phyloP scores from a whole-genome alignment of 768 basidiomycete species.

The Boletus reticuloceps region DNA sequence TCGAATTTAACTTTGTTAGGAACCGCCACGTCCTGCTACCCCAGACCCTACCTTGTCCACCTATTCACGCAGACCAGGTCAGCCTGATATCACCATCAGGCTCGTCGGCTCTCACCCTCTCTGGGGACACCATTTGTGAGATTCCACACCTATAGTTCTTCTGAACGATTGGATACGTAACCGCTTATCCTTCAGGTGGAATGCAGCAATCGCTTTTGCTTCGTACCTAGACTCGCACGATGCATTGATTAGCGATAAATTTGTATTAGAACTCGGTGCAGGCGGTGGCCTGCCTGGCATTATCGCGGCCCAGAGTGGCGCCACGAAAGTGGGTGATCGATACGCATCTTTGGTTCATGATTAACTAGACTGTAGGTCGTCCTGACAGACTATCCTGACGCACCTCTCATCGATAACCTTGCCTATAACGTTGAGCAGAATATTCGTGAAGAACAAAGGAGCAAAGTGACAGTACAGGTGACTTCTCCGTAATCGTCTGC shows the following conservation, averaged over 20 bases:
- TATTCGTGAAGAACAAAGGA: conserved; percentile 26
- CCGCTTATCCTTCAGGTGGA: conserved; percentile 57
- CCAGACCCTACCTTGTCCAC: conserved; percentile 56
- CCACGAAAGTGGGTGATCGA: conserved; percentile 47
- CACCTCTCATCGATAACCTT: conserved; percentile 72
- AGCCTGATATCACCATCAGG: conserved; percentile 49
- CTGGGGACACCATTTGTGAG: conserved; percentile 79
- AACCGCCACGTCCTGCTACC: conserved; percentile 63
- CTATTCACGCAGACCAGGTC: conserved; percentile 39
- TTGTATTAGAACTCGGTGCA: conserved; percentile 88
- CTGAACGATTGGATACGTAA: background rate
- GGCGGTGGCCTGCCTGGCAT: conserved; percentile 89
- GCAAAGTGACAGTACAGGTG: conserved; percentile 33
- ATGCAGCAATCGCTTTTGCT: conserved; percentile 72
- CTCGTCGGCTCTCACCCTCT: conserved; percentile 79
- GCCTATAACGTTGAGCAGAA: conserved; percentile 65
- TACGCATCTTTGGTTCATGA: background rate
- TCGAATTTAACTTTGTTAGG: conserved; percentile 34
- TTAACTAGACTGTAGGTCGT: conserved; percentile 51
- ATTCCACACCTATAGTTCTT: background rate
- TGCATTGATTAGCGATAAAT: conserved; percentile 41
- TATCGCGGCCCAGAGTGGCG: conserved; percentile 68
- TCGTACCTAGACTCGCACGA: conserved; percentile 60
- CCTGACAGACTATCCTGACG: conserved; percentile 92
- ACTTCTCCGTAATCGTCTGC: conserved; percentile 27